These are phyloP conservation scores for Pulchroboletus neoregius DNA, from an alignment of 1,284 basidiomycete species.

Conservation along the genomic window DNA sequence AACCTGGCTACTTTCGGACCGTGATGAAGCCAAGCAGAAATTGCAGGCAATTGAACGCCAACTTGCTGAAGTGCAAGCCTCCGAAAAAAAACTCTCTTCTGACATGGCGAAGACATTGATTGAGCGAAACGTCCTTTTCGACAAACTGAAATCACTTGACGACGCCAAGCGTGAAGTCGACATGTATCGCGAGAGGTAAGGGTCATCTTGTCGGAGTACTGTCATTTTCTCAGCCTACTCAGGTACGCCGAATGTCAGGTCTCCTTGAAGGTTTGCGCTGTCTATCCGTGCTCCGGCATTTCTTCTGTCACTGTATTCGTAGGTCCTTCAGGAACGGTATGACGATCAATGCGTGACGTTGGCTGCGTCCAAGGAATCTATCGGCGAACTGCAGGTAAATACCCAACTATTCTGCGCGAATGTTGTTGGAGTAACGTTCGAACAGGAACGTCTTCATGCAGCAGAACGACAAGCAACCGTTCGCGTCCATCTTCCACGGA, in stretches of 20 bases:
- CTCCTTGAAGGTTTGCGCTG: slow-evolving; percentile 29
- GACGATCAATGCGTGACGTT: slow-evolving; percentile 53
- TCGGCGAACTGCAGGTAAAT: slow-evolving; percentile 51
- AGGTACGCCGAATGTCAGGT: slow-evolving; percentile 32
- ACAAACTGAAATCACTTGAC: slow-evolving; percentile 26
- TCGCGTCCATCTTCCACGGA: slow-evolving; percentile 3
- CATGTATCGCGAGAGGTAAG: slow-evolving; percentile 27
- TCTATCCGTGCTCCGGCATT: background rate
- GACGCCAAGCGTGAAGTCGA: slow-evolving; percentile 21
- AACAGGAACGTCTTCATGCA: slow-evolving; percentile 22
- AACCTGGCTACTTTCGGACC: slow-evolving; percentile 25
- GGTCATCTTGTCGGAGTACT: background rate
- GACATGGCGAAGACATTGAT: slow-evolving; percentile 17
- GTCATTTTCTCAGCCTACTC: slow-evolving; percentile 1
- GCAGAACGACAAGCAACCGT: slow-evolving; percentile 19
- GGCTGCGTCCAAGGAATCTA: slow-evolving; percentile 48
- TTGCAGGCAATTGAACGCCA: slow-evolving; percentile 14
- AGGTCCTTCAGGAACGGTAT: slow-evolving; percentile 58
- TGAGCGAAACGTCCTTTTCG: slow-evolving; percentile 21
- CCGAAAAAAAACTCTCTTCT: slow-evolving; percentile 17
- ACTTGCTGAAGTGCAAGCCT: slow-evolving; percentile 18
- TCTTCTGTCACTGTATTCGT: slow-evolving; percentile 3
- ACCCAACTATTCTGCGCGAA: background rate
- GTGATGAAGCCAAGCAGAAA: slow-evolving; percentile 22
- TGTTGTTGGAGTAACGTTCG: background rate